Base-by-base conservation (phyloP, 768 basidiomycete species). In the Chlorophyllum brunneum region DNA sequence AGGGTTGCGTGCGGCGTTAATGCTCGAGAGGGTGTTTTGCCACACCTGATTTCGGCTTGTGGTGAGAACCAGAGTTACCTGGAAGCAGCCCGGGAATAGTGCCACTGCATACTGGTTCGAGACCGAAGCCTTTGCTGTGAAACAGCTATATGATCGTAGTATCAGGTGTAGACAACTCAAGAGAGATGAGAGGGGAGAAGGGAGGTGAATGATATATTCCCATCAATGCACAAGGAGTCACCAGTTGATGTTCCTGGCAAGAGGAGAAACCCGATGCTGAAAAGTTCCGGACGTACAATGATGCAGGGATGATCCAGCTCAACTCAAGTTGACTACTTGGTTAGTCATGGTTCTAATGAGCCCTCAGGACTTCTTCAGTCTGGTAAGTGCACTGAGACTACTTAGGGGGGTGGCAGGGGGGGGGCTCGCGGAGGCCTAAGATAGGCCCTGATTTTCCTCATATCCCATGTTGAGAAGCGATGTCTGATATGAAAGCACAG, bases 321-420 rank as follows among this genome's bases (percentile, higher is more conserved):
- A 13, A 36, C 34, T 36, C 15, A 36, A 26, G 44, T 47, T 49
- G 41, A 39, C 55, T 56, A 54, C 43, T 55, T 48, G 48, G 48
- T 31, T 49, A 44, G 54, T 55, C 48, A 56, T 59, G 45, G 42
- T 54, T 58, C 54, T 31, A 45, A 33, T 29, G 23, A 18, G 29
- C 67, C 67, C 70, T 68, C 68, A 69, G 62, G 70, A 65, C 61
- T 63, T 60, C 57, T 47, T 54, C 55, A 43, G 55, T n/a, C 40
- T 22, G 40, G 4, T 5, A 34, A 36, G 30, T 30, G 43, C 6
- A 10, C 11, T 13, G n/a, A 30, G n/a, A 15, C 20, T 6, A 20
- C 18, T 18, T 5, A 31, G 24, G n/a, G 9, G n/a, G 15, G 54
- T 33, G 43, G 49, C 46, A 59, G 56, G 41, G 44, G 24, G 45